Evolutionary conservation across 495 filamentous ascomycete genomes (phyloP).

Genomic region (Aspergillus panamensis): DNA sequence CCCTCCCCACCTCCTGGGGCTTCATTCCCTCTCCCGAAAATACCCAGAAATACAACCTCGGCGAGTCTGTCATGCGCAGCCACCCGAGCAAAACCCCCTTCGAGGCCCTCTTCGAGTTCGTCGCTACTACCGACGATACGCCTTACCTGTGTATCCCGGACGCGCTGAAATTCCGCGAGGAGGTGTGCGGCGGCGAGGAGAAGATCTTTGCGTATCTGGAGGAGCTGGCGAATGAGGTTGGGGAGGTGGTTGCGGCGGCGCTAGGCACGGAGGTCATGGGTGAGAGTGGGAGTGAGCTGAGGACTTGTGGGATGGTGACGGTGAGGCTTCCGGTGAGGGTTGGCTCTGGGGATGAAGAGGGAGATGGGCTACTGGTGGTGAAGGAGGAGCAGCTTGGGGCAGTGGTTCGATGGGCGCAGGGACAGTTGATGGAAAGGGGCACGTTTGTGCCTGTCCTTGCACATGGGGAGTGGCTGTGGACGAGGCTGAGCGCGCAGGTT

Average conservation of each 20-base stretch:
- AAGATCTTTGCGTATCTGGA: constrained; percentile 58
- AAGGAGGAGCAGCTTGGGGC: constrained; percentile 28
- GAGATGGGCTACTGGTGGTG: constrained; percentile 13
- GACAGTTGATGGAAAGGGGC: constrained; percentile 52
- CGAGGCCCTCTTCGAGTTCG: constrained; percentile 70
- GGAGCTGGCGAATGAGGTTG: constrained; percentile 57
- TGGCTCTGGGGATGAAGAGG: constrained; percentile 7
- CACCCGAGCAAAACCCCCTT: constrained; percentile 51
- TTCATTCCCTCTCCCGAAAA: constrained; percentile 38
- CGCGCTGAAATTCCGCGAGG: constrained; percentile 61
- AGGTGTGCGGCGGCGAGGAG: constrained; percentile 72
- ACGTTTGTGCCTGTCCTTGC: constrained; percentile 66
- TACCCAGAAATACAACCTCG: constrained; percentile 17
- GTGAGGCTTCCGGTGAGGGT: constrained; percentile 66
- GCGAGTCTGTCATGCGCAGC: constrained; percentile 29
- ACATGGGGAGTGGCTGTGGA: constrained; percentile 62
- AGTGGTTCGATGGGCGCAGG: constrained; percentile 56
- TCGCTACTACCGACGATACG: constrained; percentile 68
- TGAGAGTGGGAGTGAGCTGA: constrained; percentile 51
- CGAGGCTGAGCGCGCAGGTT: constrained; percentile 71
- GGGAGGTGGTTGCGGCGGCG: constrained; percentile 50
- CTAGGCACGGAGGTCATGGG: constrained; percentile 64
- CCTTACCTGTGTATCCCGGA: constrained; percentile 70
- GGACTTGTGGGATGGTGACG: constrained; percentile 59
- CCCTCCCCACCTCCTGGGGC: constrained; percentile 66